Conservation (phyloP, 441 rosid genomes). For the Gossypium trilobum region DNA sequence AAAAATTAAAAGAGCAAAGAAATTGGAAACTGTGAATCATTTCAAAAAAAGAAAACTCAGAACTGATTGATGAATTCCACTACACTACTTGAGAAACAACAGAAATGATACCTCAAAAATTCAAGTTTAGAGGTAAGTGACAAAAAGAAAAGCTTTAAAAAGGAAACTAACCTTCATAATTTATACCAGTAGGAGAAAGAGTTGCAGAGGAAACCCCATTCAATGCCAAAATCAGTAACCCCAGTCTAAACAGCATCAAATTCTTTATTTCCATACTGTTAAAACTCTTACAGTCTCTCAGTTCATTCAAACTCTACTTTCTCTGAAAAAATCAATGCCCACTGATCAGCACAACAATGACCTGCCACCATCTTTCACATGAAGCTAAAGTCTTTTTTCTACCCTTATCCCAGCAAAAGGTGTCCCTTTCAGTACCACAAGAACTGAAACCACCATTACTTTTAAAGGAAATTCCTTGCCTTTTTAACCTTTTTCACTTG, state of each 20-base stretch:
- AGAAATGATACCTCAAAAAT: neutral
- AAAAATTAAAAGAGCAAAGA: neutral
- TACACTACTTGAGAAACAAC: neutral
- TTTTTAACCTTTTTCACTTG: conserved; percentile 7
- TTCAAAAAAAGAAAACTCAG: neutral
- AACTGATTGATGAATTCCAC: neutral
- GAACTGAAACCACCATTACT: conserved; percentile 24
- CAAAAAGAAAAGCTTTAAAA: neutral
- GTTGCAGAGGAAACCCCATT: conserved; percentile 55
- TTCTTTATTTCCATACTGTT: conserved; percentile 34
- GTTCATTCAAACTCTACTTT: conserved; percentile 26
- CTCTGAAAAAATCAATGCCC: conserved; percentile 10
- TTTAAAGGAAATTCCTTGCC: conserved; percentile 8
- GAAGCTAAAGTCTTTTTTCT: conserved; percentile 19
- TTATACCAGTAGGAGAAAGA: conserved; percentile 81
- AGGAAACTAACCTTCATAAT: conserved; percentile 71
- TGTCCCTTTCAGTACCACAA: conserved; percentile 23
- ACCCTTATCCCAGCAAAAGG: conserved; percentile 23
- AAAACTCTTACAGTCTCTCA: conserved; percentile 21
- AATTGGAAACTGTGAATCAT: neutral
- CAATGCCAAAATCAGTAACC: conserved; percentile 50
- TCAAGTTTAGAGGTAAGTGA: neutral
- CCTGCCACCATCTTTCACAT: conserved; percentile 25
- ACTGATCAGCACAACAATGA: conserved; percentile 21
- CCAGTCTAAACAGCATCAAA: conserved; percentile 38